Percentiles rank a stretch among this genome's conserved stretches.
phyloP scores from a whole-genome alignment of 345 rosid genomes.

The Pistacia vera region DNA sequence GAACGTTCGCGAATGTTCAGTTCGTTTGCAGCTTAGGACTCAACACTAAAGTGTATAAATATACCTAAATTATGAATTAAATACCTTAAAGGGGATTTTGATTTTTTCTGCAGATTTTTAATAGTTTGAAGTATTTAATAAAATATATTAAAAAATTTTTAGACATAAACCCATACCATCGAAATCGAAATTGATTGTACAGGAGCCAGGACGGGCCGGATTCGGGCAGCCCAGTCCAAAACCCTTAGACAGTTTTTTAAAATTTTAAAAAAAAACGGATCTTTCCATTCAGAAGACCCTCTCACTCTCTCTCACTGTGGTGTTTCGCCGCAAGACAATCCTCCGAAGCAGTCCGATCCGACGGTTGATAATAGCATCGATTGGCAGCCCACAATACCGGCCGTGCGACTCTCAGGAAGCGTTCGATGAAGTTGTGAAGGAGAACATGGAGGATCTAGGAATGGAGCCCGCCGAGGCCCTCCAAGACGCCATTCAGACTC shows the following conservation, averaged over 20 bases:
- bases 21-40: no score
- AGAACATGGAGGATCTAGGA: conserved; percentile 83
- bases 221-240: no score
- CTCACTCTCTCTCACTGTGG: background rate
- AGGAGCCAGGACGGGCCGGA: no score
- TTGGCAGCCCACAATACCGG: conserved; percentile 45
- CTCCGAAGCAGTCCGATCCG: background rate
- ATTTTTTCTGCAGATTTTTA: no score
- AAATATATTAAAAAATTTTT: no score
- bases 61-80: no score
- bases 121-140: no score
- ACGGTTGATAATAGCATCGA: background rate
- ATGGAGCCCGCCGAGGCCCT: conserved; percentile 94
- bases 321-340: background rate
- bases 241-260: background rate
- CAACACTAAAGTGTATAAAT: no score
- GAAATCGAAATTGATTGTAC: no score
- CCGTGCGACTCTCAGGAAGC: conserved; percentile 83
- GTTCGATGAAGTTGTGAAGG: conserved; percentile 80
- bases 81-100: no score
- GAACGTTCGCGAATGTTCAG: no score
- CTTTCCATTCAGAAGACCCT: background rate
- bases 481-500: conserved; percentile 81
- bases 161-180: no score
- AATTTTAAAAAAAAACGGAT: background rate